These are phyloP conservation scores for Chaetomium globosum DNA, from an alignment of 2,329 filamentous ascomycete genomes.

Conservation along the genomic window DNA sequence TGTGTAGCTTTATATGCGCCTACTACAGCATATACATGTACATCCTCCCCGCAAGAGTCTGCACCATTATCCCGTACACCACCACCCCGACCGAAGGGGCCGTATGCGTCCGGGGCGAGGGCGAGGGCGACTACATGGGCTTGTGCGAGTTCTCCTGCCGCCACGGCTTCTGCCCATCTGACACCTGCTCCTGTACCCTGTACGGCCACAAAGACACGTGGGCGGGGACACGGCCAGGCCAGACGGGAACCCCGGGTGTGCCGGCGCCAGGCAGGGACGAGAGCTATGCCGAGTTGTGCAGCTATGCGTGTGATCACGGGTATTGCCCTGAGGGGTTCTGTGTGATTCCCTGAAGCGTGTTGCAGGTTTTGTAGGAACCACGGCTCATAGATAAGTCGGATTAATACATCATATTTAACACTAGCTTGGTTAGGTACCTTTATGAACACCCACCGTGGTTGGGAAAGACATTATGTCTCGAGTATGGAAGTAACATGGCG, in stretches of 20 bases:
- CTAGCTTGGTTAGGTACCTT: too few relatives aligned
- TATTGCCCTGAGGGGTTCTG: neutral
- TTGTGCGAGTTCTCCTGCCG: constrained; percentile 10
- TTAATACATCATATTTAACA: too few relatives aligned
- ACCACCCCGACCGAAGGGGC: neutral
- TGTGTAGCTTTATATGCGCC: constrained; percentile 5
- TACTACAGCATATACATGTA: constrained; percentile 4
- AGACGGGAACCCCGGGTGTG: constrained; percentile 1
- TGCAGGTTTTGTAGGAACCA: too few relatives aligned
- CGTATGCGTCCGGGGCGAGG: constrained; percentile 11
- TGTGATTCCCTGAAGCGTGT: too few relatives aligned
- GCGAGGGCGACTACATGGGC: constrained; percentile 10
- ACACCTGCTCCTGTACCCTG: neutral
- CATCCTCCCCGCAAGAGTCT: neutral
- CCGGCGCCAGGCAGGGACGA: constrained; percentile 1
- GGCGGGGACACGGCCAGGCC: neutral
- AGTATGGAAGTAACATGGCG: too few relatives aligned
- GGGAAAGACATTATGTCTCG: too few relatives aligned
- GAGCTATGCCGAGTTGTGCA: neutral
- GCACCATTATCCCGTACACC: constrained; percentile 1
- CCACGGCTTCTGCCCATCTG: neutral
- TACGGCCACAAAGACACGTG: neutral
- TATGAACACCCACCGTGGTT: too few relatives aligned
- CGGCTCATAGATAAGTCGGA: too few relatives aligned
- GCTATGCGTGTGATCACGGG: neutral